Evolutionary conservation across 257 asterid genomes (phyloP).

Genomic region (Gardenia jasminoides): DNA sequence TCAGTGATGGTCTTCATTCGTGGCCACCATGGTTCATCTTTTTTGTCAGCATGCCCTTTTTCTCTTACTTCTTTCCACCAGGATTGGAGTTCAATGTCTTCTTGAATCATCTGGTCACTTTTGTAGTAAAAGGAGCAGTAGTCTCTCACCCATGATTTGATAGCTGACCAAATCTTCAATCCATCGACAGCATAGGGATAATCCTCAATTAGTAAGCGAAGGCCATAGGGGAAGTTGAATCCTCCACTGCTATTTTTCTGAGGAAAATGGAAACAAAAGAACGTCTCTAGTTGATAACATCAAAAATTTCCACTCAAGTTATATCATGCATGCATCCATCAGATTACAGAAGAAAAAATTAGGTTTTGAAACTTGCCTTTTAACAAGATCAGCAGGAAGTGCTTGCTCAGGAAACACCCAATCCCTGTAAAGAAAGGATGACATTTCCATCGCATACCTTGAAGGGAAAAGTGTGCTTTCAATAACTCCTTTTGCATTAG

Average conservation of each 20-base stretch:
- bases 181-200: slow-evolving; percentile 89
- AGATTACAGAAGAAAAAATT: neutral
- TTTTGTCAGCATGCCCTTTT: slow-evolving; percentile 74
- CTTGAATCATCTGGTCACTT: slow-evolving; percentile 38
- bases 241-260: slow-evolving; percentile 73
- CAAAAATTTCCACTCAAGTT: neutral
- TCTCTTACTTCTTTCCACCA: slow-evolving; percentile 81
- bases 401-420: slow-evolving; percentile 77
- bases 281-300: neutral
- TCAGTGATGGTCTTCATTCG: slow-evolving; percentile 56
- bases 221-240: slow-evolving; percentile 51
- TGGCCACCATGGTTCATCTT: slow-evolving; percentile 77
- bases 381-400: slow-evolving; percentile 70
- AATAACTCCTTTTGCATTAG: slow-evolving; percentile 59
- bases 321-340: neutral
- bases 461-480: slow-evolving; percentile 63
- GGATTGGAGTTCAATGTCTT: slow-evolving; percentile 63
- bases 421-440: slow-evolving; percentile 49
- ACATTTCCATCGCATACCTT: slow-evolving; percentile 64
- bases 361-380: slow-evolving; percentile 39
- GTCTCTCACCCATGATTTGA: slow-evolving; percentile 63
- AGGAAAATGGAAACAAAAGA: neutral
- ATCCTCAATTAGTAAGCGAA: slow-evolving; percentile 64
- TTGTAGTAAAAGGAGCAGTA: slow-evolving; percentile 66
- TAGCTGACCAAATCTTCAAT: slow-evolving; percentile 73